Base-by-base conservation (phyloP, 1,284 basidiomycete species). In the Grifola frondosa region DNA sequence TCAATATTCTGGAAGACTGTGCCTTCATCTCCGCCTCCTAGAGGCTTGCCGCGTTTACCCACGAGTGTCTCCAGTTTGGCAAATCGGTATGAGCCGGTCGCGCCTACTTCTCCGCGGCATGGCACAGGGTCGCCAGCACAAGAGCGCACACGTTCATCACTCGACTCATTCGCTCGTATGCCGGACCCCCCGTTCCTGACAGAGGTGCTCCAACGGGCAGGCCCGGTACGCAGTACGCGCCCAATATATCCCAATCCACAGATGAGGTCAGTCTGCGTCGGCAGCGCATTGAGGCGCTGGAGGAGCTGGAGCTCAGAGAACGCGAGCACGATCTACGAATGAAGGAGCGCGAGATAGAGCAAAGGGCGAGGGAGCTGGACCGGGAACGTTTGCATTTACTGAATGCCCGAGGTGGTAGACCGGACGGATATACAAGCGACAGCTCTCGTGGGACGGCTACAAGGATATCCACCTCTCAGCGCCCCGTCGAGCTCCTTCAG, bases 51-150 rank as follows among this genome's bases (percentile, higher is more conserved):
- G 26, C 75, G 77, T 11, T 58, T 86, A 20, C 77, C 81, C 0
- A 63, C 76, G 39, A 86, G 79, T 37, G 85, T 88, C 12, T 74
- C 74, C 6, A 73, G 80, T 48, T 65, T 88, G n/a, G 83, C 84
- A 3, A 75, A 72, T 31, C 76, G 77, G 26, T 88, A 85, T 53
- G 73, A 80, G 45, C 30, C 50, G 7, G 23, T 34, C 20, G 15
- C 20, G 6, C 29, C 43, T 34, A 12, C 24, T 26, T 28, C 29
- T 10, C 38, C 39, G 10, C 52, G 46, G 6, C 46, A 49, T 21
- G 58, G 61, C n/a, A 65, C 68, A 20, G 50, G 60, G 25, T 68
- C 57, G 6, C 52, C 55, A 9, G 44, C 15, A 16, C 54, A 54
- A 21, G 52, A 56, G 30, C 48, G 53, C 6, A 31, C 48, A 4